These are phyloP conservation scores for Teunomyces lycoperdinae DNA, from an alignment of 805 yeast species.

Conservation along the genomic window DNA sequence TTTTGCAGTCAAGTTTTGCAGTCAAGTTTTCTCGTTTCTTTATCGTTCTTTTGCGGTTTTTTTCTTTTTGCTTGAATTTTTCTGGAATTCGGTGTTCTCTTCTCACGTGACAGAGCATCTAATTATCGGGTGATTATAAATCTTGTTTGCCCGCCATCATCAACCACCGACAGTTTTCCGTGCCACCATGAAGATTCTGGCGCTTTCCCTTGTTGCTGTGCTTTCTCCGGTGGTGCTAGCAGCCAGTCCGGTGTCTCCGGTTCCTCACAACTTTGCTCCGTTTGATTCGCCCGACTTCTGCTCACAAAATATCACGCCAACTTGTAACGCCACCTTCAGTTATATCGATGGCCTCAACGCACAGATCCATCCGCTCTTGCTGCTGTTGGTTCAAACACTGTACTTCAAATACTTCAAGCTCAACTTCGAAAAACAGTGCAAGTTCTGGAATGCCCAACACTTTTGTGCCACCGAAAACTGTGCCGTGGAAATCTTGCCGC, in stretches of 20 bases:
- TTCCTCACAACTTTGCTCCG: conserved; percentile 24
- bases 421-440: conserved; percentile 79
- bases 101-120: too few relatives aligned
- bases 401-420: conserved; percentile 87
- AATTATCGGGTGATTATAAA: too few relatives aligned
- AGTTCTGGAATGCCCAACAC: conserved; percentile 80
- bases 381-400: conserved; percentile 61
- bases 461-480: conserved; percentile 85
- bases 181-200: neutral
- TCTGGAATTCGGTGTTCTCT: too few relatives aligned
- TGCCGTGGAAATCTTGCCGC: conserved; percentile 71
- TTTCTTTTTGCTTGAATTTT: too few relatives aligned
- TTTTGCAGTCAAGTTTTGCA: too few relatives aligned
- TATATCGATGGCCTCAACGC: conserved; percentile 39
- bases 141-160: too few relatives aligned
- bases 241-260: neutral
- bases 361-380: conserved; percentile 46
- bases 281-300: conserved; percentile 44
- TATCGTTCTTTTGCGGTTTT: too few relatives aligned
- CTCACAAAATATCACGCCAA: conserved; percentile 42
- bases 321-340: conserved; percentile 45
- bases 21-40: too few relatives aligned
- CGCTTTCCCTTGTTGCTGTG: neutral
- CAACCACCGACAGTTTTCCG: neutral
- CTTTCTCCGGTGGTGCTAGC: neutral